A percentile compares a stretch with the other conserved stretches of the same genome.
Evolutionary conservation across 208 protist species (phyloP).

Genomic region (Wallacemonas sp.): DNA sequence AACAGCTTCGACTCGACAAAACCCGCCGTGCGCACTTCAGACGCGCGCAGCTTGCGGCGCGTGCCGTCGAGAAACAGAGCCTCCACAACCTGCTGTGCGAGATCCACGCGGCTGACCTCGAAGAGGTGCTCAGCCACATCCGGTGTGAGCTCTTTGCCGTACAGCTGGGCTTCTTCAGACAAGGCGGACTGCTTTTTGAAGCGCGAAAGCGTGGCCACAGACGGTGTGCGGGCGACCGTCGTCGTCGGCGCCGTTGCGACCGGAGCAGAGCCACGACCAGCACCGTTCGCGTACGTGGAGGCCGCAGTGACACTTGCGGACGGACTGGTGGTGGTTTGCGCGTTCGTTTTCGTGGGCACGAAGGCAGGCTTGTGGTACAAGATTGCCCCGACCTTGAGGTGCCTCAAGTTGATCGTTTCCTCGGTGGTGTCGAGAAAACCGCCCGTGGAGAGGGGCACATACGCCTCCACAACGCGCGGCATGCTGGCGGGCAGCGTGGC

Average conservation of each 20-base stretch:
- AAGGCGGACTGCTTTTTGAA: constrained; percentile 52
- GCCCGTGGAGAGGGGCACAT: constrained; percentile 74
- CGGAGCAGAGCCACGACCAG: too few relatives aligned
- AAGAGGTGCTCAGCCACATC: constrained; percentile 59
- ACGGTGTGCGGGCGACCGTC: not conserved
- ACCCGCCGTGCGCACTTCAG: constrained; percentile 71
- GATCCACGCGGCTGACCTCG: constrained; percentile 71
- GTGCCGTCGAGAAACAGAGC: constrained; percentile 70
- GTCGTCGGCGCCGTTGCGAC: not conserved
- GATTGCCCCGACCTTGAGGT: constrained; percentile 44
- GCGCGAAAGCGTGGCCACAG: not conserved
- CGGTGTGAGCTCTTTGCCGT: constrained; percentile 43
- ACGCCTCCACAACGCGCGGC: constrained; percentile 45
- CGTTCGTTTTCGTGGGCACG: not conserved
- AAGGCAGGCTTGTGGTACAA: constrained; percentile 13
- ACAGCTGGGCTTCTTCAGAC: constrained; percentile 48
- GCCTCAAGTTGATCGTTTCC: constrained; percentile 24
- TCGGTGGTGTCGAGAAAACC: constrained; percentile 69
- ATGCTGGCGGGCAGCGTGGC: not conserved
- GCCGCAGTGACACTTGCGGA: too few relatives aligned
- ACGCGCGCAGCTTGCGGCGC: constrained; percentile 42
- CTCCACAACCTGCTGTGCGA: constrained; percentile 39
- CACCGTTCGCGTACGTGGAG: too few relatives aligned
- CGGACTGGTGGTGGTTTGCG: not conserved
- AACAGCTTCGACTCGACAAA: constrained; percentile 71